phyloP scores from a whole-genome alignment of 345 rosid genomes.

The Citrus mangshanensis region DNA sequence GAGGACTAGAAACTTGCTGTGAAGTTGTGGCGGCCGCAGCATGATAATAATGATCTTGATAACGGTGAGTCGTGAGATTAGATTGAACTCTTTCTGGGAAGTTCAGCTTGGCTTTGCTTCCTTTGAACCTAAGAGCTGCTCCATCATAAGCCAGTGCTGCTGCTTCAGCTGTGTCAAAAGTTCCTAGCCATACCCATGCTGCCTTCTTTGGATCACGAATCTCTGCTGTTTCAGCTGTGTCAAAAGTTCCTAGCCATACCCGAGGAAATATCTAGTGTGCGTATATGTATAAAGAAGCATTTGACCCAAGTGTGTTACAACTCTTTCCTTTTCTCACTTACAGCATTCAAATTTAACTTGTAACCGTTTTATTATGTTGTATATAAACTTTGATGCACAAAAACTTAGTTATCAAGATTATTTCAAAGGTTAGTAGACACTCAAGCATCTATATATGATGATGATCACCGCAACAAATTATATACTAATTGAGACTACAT shows the following conservation, averaged over 20 bases:
- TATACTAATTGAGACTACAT: too few species aligned
- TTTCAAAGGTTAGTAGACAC: not conserved
- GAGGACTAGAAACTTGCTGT: not conserved
- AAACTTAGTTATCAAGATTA: not conserved
- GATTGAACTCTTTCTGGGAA: constrained; percentile 71
- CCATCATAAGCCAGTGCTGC: constrained; percentile 79
- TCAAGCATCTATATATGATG: too few species aligned
- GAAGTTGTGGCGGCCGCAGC: not conserved
- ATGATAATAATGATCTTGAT: constrained; percentile 20
- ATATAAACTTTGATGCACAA: not conserved
- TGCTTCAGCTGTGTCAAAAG: constrained; percentile 73
- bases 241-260: constrained; percentile 52
- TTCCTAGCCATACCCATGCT: constrained; percentile 64
- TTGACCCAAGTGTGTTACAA: not conserved
- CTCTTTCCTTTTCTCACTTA: not conserved
- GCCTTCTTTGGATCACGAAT: constrained; percentile 54
- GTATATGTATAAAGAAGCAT: not conserved
- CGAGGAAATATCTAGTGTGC: too few species aligned
- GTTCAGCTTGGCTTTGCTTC: constrained; percentile 83
- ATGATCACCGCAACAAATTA: too few species aligned
- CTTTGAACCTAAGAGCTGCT: constrained; percentile 82
- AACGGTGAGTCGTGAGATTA: constrained; percentile 16
- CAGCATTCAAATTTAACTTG: not conserved
- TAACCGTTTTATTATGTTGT: not conserved
- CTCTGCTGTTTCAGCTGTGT: constrained; percentile 73